Conservation (phyloP, 495 filamentous ascomycete species). For the Lentithecium fluviatile region DNA sequence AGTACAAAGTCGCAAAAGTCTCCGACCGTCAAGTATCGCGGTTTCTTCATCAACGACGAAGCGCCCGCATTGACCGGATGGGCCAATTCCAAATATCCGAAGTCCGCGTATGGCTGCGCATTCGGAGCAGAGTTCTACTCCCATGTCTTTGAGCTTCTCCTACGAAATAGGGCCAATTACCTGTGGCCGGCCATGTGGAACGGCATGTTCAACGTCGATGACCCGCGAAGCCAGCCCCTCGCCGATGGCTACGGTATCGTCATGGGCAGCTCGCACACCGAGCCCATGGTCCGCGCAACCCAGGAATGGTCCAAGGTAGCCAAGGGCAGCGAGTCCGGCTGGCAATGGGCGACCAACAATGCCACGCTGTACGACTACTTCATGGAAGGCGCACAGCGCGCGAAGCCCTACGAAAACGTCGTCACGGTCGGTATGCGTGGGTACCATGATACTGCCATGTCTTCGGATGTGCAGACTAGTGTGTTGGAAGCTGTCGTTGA, state of each 20-base stretch:
- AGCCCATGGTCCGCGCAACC: conserved; percentile 70
- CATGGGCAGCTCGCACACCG: conserved; percentile 69
- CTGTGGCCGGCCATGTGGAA: conserved; percentile 74
- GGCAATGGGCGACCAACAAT: conserved; percentile 68
- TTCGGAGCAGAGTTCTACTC: conserved; percentile 66
- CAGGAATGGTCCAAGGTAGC: conserved; percentile 65
- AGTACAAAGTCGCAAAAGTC: conserved; percentile 57
- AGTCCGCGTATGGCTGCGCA: conserved; percentile 55
- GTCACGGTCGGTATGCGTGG: conserved; percentile 76
- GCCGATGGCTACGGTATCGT: conserved; percentile 74
- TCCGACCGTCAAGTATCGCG: conserved; percentile 71
- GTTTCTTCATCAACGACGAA: conserved; percentile 79
- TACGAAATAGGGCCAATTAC: conserved; percentile 70
- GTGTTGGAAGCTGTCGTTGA: conserved; percentile 60
- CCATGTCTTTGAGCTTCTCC: conserved; percentile 68
- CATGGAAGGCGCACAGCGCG: conserved; percentile 61
- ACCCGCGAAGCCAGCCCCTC: conserved; percentile 62
- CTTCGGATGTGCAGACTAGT: conserved; percentile 56
- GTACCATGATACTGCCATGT: conserved; percentile 61
- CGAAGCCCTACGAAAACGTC: conserved; percentile 62
- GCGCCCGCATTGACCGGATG: conserved; percentile 69
- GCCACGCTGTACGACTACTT: conserved; percentile 65
- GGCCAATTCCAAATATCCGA: conserved; percentile 56
- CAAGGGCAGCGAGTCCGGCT: conserved; percentile 48
- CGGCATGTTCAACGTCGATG: conserved; percentile 68